These are phyloP conservation scores for Epichloe elymi DNA, from an alignment of 2,329 filamentous ascomycete species.

Conservation along the genomic window DNA sequence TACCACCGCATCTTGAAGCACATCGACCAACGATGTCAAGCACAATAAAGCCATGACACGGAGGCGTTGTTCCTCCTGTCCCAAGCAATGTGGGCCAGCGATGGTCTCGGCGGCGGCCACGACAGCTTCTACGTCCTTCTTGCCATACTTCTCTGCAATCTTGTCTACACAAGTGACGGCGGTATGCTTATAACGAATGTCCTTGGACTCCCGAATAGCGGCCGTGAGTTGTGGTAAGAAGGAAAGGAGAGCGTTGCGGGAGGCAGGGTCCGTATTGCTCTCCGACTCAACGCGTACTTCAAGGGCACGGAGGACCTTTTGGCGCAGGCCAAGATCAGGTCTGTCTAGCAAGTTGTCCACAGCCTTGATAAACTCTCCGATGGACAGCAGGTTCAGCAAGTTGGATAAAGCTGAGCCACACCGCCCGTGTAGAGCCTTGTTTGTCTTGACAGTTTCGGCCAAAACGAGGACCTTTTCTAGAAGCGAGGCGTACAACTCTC, in stretches of 20 bases:
- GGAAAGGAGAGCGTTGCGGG: conserved; percentile 57
- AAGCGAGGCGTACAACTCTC: conserved; percentile 54
- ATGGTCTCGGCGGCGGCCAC: conserved; percentile 64
- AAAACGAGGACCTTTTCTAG: conserved; percentile 53
- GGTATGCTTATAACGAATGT: conserved; percentile 68
- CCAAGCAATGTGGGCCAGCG: conserved; percentile 62
- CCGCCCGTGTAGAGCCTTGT: conserved; percentile 40
- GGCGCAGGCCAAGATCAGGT: conserved; percentile 60
- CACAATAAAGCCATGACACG: conserved; percentile 78
- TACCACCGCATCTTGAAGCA: conserved; percentile 74
- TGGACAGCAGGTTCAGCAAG: conserved; percentile 73
- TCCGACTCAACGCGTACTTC: conserved; percentile 67
- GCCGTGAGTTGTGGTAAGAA: conserved; percentile 69
- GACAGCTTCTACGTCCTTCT: conserved; percentile 71
- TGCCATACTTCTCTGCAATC: conserved; percentile 89
- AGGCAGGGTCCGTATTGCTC: conserved; percentile 52
- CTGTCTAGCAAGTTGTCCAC: conserved; percentile 70
- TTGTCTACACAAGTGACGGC: conserved; percentile 84
- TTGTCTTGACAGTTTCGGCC: conserved; percentile 48
- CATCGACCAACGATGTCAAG: conserved; percentile 77
- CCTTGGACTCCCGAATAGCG: conserved; percentile 59
- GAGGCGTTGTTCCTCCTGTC: conserved; percentile 57
- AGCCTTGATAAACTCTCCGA: conserved; percentile 77
- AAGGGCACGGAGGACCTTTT: conserved; percentile 69
- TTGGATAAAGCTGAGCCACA: conserved; percentile 63